Evolutionary conservation across 2,329 filamentous ascomycete species (phyloP).

Genomic region (Phialophora tarda): DNA sequence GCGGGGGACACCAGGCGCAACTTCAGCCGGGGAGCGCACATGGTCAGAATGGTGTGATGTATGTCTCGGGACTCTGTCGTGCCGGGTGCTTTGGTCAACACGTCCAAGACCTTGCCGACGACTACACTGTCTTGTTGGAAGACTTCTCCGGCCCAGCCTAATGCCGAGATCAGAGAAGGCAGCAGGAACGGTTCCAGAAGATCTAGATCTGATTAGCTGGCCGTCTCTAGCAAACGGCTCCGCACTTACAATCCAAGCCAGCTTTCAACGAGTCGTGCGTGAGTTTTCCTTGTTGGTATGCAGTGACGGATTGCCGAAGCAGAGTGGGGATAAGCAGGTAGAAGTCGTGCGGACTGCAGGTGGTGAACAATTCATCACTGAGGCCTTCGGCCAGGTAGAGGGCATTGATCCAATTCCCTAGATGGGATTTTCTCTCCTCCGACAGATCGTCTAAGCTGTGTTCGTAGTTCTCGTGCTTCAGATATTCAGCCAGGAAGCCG

Average conservation of each 20-base stretch:
- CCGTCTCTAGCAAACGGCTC: slow-evolving; percentile 12
- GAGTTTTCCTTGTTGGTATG: slow-evolving; percentile 61
- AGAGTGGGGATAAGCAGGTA: slow-evolving; percentile 67
- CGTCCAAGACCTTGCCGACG: slow-evolving; percentile 58
- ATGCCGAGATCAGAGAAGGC: slow-evolving; percentile 64
- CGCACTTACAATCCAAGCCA: slow-evolving; percentile 64
- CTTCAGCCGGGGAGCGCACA: slow-evolving; percentile 46
- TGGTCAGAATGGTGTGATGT: slow-evolving; percentile 64
- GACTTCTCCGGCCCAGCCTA: slow-evolving; percentile 64
- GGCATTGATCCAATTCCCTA: slow-evolving; percentile 65
- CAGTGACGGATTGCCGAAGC: slow-evolving; percentile 65
- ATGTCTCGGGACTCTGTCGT: slow-evolving; percentile 66
- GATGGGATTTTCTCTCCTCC: slow-evolving; percentile 62
- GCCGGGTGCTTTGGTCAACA: slow-evolving; percentile 63
- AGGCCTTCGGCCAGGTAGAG: slow-evolving; percentile 68
- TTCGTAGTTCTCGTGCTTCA: slow-evolving; percentile 55
- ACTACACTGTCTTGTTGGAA: slow-evolving; percentile 58
- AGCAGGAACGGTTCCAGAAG: slow-evolving; percentile 68
- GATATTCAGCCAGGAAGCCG: slow-evolving; percentile 62
- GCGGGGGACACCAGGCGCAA: slow-evolving; percentile 17
- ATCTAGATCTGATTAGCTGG: slow-evolving; percentile 48
- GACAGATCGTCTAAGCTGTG: slow-evolving; percentile 58
- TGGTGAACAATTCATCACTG: slow-evolving; percentile 67
- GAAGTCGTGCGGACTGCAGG: slow-evolving; percentile 68
- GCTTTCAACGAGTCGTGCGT: slow-evolving; percentile 64